Conservation (phyloP, 495 filamentous ascomycete genomes). For the Letharia columbiana region DNA sequence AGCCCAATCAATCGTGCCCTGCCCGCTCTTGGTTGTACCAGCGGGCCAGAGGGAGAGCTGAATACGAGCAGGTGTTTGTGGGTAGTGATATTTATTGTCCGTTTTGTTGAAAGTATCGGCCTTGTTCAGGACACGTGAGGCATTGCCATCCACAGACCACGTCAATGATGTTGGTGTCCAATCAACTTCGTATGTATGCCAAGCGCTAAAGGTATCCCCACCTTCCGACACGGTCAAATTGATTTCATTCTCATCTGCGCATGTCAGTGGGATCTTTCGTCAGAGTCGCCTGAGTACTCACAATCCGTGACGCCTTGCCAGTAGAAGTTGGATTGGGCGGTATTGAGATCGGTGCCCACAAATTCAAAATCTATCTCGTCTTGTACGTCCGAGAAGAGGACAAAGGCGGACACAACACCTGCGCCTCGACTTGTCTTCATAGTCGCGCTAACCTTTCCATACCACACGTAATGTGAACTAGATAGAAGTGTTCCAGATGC, state of each 20-base stretch:
- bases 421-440: constrained; percentile 77
- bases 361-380: constrained; percentile 98
- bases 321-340: constrained; percentile 91
- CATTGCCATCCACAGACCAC: constrained; percentile 76
- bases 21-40: constrained; percentile 64
- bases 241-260: constrained; percentile 58
- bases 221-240: constrained; percentile 54
- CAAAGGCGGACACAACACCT: constrained; percentile 94
- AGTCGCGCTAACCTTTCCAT: constrained; percentile 79
- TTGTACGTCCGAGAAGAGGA: constrained; percentile 86
- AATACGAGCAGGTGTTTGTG: constrained; percentile 87
- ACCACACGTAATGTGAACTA: constrained; percentile 90
- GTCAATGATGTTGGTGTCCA: constrained; percentile 79
- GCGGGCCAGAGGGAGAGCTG: constrained; percentile 96
- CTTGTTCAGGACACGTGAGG: constrained; percentile 63
- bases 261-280: constrained; percentile 21
- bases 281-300: constrained; percentile 39
- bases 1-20: constrained; percentile 86
- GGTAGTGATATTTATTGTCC: constrained; percentile 73
- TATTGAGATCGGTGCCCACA: constrained; percentile 67
- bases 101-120: constrained; percentile 78
- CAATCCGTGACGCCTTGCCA: constrained; percentile 90
- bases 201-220: constrained; percentile 64
- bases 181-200: constrained; percentile 86
- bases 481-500: constrained; percentile 63